phyloP scores from a whole-genome alignment of 768 basidiomycete species.

The Lentinus tigrinus region DNA sequence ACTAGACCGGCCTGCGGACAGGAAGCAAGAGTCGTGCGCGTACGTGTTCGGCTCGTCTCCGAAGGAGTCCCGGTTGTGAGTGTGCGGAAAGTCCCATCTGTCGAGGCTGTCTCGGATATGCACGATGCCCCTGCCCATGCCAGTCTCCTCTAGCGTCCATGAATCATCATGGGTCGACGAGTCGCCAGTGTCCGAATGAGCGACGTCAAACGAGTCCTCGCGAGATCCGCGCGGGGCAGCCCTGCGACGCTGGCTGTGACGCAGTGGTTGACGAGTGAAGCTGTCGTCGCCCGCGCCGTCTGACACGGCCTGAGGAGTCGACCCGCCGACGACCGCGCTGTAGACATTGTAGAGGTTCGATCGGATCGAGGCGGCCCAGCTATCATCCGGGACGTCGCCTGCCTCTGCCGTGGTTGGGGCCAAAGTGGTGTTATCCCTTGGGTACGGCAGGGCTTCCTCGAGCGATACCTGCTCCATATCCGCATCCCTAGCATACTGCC shows the following conservation, averaged over 20 bases:
- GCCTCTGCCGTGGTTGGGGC: background rate
- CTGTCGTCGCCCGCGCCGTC: conserved; percentile 1
- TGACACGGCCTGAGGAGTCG: background rate
- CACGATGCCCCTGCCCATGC: background rate
- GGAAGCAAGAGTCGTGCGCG: background rate
- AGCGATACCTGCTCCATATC: background rate
- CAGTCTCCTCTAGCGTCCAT: conserved; percentile 9
- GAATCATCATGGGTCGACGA: background rate
- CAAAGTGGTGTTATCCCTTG: conserved; percentile 22
- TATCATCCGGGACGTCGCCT: conserved; percentile 19
- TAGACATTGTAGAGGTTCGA: conserved; percentile 49
- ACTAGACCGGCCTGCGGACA: background rate
- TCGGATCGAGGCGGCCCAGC: conserved; percentile 44
- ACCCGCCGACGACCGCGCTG: conserved; percentile 47
- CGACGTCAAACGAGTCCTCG: background rate
- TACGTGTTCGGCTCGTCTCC: background rate
- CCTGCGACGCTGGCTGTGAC: background rate
- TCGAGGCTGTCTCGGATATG: background rate
- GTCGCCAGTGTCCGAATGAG: background rate
- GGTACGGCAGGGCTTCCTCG: conserved; percentile 27
- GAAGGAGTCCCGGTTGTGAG: conserved; percentile 2
- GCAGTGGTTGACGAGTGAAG: conserved; percentile 13
- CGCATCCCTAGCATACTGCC: background rate
- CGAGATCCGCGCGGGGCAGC: background rate
- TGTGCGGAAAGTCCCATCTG: background rate